Conservation (phyloP, 1,284 basidiomycete genomes). For the Heterobasidion occidentale region DNA sequence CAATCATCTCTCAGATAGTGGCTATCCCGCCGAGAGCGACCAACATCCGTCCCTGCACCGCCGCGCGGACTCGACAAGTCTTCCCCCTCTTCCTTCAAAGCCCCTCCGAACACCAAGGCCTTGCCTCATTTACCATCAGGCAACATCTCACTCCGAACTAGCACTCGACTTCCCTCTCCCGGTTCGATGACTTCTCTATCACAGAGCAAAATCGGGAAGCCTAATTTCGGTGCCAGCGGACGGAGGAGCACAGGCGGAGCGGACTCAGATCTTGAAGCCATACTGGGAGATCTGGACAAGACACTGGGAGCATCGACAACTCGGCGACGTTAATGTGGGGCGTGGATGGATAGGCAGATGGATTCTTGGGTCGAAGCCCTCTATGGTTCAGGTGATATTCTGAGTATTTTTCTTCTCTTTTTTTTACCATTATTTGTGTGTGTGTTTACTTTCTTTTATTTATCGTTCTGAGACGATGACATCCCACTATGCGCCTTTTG, state of each 20-base stretch:
- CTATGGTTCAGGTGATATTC: not conserved
- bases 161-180: conserved; percentile 34
- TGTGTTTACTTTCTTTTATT: not conserved
- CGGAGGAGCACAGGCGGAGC: conserved; percentile 39
- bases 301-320: not conserved
- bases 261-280: conserved; percentile 13
- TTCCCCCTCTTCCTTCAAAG: conserved; percentile 14
- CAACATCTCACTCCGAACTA: conserved; percentile 44
- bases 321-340: not conserved
- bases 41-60: conserved; percentile 27
- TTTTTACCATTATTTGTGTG: conserved; percentile 3
- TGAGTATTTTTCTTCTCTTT: conserved; percentile 3
- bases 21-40: conserved; percentile 25
- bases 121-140: conserved; percentile 33
- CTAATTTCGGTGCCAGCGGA: conserved; percentile 31
- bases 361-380: not conserved
- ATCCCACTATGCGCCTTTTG: not conserved
- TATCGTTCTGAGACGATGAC: conserved; percentile 3
- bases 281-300: conserved; percentile 11
- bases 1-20: conserved; percentile 19
- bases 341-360: not conserved
- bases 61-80: conserved; percentile 19
- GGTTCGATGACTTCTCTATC: conserved; percentile 25
- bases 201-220: conserved; percentile 63
- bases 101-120: conserved; percentile 22